Conservation (phyloP, 163 green algal species). For the Chlorella variabilis region DNA sequence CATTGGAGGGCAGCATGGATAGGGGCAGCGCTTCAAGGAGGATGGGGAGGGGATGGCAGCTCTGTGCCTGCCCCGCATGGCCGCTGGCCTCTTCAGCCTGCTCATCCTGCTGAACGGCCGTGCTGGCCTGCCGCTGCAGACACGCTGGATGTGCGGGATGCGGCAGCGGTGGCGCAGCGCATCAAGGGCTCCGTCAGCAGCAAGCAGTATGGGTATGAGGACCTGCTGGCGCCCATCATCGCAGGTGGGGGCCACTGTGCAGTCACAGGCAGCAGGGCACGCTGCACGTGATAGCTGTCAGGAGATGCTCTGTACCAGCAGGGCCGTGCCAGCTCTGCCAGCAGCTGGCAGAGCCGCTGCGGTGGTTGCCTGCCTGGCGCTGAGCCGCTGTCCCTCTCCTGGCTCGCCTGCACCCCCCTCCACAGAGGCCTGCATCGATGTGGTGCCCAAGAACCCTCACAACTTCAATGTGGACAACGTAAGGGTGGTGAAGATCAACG, state of each 20-base stretch:
- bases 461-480: slow-evolving; percentile 99
- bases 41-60: too few relatives aligned
- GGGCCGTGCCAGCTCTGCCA: too few relatives aligned
- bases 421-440: slow-evolving; percentile 83
- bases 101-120: too few relatives aligned
- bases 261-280: too few relatives aligned
- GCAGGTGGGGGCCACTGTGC: slow-evolving; percentile 84
- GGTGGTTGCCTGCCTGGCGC: not conserved
- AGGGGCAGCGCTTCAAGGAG: too few relatives aligned
- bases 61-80: too few relatives aligned
- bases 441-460: slow-evolving; percentile 92
- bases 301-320: too few relatives aligned
- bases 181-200: slow-evolving; percentile 82
- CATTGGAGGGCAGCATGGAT: too few relatives aligned
- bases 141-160: slow-evolving; percentile 84
- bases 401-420: not conserved
- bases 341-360: not conserved
- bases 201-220: slow-evolving; percentile 94
- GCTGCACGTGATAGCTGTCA: too few relatives aligned
- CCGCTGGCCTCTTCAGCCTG: too few relatives aligned
- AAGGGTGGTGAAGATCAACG: slow-evolving; percentile 93
- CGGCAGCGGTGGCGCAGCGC: slow-evolving; percentile 67
- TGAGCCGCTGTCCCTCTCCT: too few relatives aligned
- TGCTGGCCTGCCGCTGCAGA: slow-evolving; percentile 22
- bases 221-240: slow-evolving; percentile 87